These are phyloP conservation scores for Acacia pycnantha DNA, from an alignment of 331 rosid genomes.

Conservation along the genomic window DNA sequence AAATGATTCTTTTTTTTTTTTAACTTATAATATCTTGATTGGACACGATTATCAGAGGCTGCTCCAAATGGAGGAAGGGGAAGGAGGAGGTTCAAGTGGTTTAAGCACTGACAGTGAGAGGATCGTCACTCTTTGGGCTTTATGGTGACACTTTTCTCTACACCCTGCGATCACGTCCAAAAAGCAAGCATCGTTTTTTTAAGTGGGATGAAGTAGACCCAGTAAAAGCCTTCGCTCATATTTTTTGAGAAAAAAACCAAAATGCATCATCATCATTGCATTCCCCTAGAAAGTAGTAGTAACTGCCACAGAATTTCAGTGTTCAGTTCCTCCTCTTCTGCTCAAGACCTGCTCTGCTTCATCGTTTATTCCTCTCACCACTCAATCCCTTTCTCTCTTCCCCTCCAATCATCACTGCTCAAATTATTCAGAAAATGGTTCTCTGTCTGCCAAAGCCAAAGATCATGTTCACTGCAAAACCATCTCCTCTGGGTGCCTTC, in stretches of 20 bases:
- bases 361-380: background rate
- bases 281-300: background rate
- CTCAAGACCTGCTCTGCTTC: slow-evolving; percentile 21
- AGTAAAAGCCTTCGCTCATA: background rate
- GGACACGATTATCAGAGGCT: background rate
- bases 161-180: background rate
- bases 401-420: background rate
- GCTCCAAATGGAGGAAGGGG: background rate
- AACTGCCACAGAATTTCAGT: background rate
- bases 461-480: slow-evolving; percentile 39
- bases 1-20: no score
- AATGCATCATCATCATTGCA: background rate
- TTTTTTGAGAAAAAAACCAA: background rate
- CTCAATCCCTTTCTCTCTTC: background rate
- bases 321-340: background rate
- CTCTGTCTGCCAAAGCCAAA: slow-evolving; percentile 36
- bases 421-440: slow-evolving; percentile 35
- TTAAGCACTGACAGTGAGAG: background rate
- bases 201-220: background rate
- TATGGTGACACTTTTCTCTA: background rate
- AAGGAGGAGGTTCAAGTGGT: background rate
- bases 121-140: background rate
- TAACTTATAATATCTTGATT: background rate
- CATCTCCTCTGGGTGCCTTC: slow-evolving; percentile 45
- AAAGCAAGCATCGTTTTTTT: background rate